Evolutionary conservation across 2,329 filamentous ascomycete species (phyloP).

Genomic region (Juglanconis sp.): DNA sequence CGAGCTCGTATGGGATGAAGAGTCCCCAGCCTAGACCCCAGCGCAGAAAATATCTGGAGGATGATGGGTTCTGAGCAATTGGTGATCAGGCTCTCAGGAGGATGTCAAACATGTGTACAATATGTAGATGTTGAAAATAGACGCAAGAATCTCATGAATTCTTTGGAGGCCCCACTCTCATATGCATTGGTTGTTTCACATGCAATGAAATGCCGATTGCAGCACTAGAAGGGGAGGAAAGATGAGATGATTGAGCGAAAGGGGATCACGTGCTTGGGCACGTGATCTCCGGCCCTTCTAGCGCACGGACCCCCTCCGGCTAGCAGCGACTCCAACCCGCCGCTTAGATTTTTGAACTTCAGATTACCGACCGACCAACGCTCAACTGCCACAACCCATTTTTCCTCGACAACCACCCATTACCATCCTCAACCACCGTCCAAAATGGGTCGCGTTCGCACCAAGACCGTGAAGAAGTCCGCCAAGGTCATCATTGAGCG

Average conservation of each 20-base stretch:
- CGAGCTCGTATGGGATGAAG: background rate
- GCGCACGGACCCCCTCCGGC: too few species aligned
- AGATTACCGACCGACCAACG: background rate
- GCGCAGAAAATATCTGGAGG: background rate
- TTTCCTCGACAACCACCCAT: slow-evolving; percentile 19
- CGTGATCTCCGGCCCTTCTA: too few species aligned
- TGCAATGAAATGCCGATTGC: too few species aligned
- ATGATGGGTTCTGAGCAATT: background rate
- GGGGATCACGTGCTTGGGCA: too few species aligned
- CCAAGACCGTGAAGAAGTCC: slow-evolving; percentile 70
- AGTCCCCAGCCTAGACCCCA: too few species aligned
- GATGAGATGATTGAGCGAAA: too few species aligned
- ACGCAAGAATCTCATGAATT: background rate
- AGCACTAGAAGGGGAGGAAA: too few species aligned
- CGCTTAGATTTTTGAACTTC: too few species aligned
- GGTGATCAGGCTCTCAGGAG: background rate
- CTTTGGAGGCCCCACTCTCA: too few species aligned
- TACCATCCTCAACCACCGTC: slow-evolving; percentile 41
- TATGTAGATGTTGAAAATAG: background rate
- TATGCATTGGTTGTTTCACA: too few species aligned
- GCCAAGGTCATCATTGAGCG: slow-evolving; percentile 99
- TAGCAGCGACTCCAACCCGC: too few species aligned
- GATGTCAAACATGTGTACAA: background rate
- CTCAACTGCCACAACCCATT: slow-evolving; percentile 9
- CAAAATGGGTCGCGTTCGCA: slow-evolving; percentile 70